These are phyloP conservation scores for Phoma sp. DNA, from an alignment of 2,329 filamentous ascomycete genomes.

Conservation along the genomic window DNA sequence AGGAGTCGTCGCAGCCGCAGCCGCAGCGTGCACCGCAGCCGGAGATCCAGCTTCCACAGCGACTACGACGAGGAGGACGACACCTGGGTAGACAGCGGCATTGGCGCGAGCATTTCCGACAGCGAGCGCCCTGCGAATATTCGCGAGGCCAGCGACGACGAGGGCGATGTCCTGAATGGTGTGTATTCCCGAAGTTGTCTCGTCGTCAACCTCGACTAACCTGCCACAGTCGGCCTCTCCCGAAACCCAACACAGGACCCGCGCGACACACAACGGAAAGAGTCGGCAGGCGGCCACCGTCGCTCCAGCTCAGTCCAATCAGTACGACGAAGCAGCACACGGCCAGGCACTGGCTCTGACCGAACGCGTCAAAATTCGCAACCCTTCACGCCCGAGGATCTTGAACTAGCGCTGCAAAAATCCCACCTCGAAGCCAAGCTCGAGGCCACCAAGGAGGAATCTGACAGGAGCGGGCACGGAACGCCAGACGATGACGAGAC, in stretches of 20 bases:
- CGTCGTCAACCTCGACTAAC: conserved; percentile 25
- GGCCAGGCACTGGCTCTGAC: conserved; percentile 36
- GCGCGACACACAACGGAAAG: conserved; percentile 34
- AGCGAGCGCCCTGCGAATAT: conserved; percentile 44
- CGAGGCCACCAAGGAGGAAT: conserved; percentile 35
- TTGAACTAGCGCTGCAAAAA: conserved; percentile 53
- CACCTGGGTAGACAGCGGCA: conserved; percentile 45
- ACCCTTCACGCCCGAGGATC: conserved; percentile 55
- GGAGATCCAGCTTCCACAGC: conserved; percentile 46
- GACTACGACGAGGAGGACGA: conserved; percentile 44
- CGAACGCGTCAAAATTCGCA: conserved; percentile 39
- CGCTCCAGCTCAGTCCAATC: conserved; percentile 39
- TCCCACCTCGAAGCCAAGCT: conserved; percentile 47
- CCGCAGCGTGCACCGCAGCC: conserved; percentile 37
- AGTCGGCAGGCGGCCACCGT: conserved; percentile 36
- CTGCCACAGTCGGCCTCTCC: conserved; percentile 43
- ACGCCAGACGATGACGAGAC: conserved; percentile 29
- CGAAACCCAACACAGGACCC: conserved; percentile 45
- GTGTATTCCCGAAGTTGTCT: conserved; percentile 23
- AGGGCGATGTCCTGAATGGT: conserved; percentile 56
- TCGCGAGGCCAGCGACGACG: conserved; percentile 55
- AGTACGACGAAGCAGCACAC: conserved; percentile 26
- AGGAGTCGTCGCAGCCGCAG: conserved; percentile 41
- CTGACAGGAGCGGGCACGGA: conserved; percentile 31
- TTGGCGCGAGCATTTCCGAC: conserved; percentile 44